phyloP scores from a whole-genome alignment of 768 basidiomycete genomes.

The Mycena galopus region DNA sequence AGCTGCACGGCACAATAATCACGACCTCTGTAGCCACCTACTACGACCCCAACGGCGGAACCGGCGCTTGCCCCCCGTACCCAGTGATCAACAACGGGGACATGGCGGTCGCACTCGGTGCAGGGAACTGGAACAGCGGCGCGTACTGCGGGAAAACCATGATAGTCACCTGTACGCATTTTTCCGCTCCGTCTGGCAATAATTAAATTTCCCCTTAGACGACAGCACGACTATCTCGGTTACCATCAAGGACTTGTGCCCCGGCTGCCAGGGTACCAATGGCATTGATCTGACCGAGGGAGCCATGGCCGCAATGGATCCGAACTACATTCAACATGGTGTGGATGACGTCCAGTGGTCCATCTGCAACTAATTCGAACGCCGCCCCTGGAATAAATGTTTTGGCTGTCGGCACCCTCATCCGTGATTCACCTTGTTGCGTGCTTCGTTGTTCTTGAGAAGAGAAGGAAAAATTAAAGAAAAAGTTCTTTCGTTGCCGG shows the following conservation, averaged over 20 bases:
- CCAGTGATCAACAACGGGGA: slow-evolving; percentile 13
- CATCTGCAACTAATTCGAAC: background rate
- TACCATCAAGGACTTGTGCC: slow-evolving; percentile 17
- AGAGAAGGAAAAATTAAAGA: background rate
- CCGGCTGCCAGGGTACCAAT: slow-evolving; percentile 25
- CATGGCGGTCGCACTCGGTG: slow-evolving; percentile 17
- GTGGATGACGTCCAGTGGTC: slow-evolving; percentile 16
- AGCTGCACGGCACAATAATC: background rate
- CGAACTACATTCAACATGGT: slow-evolving; percentile 22
- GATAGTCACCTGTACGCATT: slow-evolving; percentile 10
- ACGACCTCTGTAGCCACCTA: slow-evolving; percentile 19
- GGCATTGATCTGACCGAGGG: slow-evolving; percentile 28
- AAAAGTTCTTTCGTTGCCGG: background rate
- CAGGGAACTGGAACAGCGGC: slow-evolving; percentile 7
- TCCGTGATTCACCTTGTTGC: background rate
- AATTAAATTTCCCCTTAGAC: background rate
- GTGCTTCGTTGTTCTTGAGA: background rate
- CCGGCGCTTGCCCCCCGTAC: slow-evolving; percentile 17
- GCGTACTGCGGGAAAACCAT: slow-evolving; percentile 22
- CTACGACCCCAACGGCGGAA: slow-evolving; percentile 24
- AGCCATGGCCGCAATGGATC: slow-evolving; percentile 21
- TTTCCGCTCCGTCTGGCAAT: background rate
- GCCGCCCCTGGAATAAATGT: background rate
- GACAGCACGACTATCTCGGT: slow-evolving; percentile 3
- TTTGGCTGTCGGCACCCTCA: background rate